A percentile compares a stretch with the other conserved stretches of the same genome.
phyloP scores from a whole-genome alignment of 352 stramenopile species.

The Globisporangium splendens region DNA sequence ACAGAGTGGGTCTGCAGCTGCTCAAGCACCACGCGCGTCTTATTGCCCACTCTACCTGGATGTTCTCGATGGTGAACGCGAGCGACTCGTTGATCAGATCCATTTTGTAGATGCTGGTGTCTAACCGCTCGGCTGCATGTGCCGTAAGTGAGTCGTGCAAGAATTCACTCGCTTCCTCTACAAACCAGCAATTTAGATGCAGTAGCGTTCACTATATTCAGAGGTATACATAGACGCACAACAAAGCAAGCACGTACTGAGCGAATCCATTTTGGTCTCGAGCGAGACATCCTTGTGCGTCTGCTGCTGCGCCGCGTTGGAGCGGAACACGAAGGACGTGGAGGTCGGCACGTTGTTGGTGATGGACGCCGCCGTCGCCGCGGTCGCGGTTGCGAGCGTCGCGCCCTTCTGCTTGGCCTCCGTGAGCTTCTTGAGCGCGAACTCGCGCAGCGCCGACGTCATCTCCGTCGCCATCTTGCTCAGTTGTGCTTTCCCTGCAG shows the following conservation, averaged over 20 bases:
- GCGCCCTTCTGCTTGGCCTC: constrained; percentile 62
- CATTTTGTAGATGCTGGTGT: constrained; percentile 60
- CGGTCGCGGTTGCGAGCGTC: constrained; percentile 51
- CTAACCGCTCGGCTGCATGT: constrained; percentile 31
- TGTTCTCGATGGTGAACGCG: constrained; percentile 78
- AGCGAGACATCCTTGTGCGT: constrained; percentile 20
- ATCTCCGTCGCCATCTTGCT: constrained; percentile 52
- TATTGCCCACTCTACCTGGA: constrained; percentile 27
- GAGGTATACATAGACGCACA: background rate
- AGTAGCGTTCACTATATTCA: background rate
- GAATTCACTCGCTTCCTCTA: constrained; percentile 45
- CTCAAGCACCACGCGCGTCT: too few species aligned
- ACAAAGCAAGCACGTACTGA: constrained; percentile 19
- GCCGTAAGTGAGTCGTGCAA: constrained; percentile 30
- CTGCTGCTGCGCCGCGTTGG: constrained; percentile 10
- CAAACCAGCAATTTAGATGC: background rate
- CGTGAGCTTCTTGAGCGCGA: constrained; percentile 73
- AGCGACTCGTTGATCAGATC: constrained; percentile 81
- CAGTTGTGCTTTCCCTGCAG: too few species aligned
- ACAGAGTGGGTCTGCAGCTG: too few species aligned
- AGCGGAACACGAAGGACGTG: constrained; percentile 36
- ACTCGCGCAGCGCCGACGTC: constrained; percentile 63
- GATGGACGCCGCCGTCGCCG: constrained; percentile 44
- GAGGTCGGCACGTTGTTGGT: constrained; percentile 39
- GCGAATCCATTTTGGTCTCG: constrained; percentile 29